phyloP scores from a whole-genome alignment of 257 asterid genomes.

The Plantago ovata region DNA sequence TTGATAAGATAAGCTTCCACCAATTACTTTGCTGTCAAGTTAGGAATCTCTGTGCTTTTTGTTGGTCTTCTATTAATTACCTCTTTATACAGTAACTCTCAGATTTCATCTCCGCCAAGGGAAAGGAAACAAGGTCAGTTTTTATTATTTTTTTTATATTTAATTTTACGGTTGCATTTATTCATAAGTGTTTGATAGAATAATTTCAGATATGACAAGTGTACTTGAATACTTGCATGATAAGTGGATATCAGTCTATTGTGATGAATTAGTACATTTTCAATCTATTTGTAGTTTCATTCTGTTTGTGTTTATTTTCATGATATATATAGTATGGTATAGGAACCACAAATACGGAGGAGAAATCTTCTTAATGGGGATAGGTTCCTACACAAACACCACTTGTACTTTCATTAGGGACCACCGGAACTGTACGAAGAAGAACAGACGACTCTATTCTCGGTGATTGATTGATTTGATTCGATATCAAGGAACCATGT shows the following conservation, averaged over 20 bases:
- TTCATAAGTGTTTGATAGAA: background rate
- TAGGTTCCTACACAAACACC: conserved; percentile 63
- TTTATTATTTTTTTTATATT: background rate
- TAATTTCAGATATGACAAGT: conserved; percentile 9
- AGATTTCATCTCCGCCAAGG: conserved; percentile 29
- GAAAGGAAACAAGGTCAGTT: conserved; percentile 39
- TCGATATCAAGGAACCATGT: conserved; percentile 80
- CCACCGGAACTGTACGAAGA: conserved; percentile 68
- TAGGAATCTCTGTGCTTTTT: conserved; percentile 46
- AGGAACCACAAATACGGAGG: conserved; percentile 22
- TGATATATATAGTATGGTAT: conserved; percentile 5
- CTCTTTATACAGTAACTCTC: conserved; percentile 35
- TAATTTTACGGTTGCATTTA: background rate
- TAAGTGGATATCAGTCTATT: background rate
- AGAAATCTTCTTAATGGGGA: conserved; percentile 53
- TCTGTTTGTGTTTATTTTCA: background rate
- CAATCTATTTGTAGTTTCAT: background rate
- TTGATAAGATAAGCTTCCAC: too few species aligned
- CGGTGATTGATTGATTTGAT: conserved; percentile 71
- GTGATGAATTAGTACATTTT: background rate
- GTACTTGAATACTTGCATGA: background rate
- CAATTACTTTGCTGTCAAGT: conserved; percentile 41
- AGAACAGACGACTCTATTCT: conserved; percentile 74
- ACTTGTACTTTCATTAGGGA: conserved; percentile 58
- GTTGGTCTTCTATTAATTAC: conserved; percentile 53